These are phyloP conservation scores for Stephanodiscus minutulus DNA, from an alignment of 108 stramenopile genomes.

Conservation along the genomic window DNA sequence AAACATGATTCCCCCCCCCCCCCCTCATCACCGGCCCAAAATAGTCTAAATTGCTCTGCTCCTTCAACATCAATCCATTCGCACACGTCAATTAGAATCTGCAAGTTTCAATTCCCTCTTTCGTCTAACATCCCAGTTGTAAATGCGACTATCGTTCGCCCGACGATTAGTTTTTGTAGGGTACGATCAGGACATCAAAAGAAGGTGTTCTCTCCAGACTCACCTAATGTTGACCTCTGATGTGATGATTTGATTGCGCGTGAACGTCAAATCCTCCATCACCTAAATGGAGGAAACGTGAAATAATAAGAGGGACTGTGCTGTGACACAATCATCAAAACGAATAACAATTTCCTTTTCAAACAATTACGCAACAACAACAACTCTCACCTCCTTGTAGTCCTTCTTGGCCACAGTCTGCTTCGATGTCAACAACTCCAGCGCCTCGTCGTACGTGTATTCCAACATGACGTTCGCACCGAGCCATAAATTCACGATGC, in stretches of 20 bases:
- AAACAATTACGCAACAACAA: neutral
- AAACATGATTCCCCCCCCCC: too few relatives aligned
- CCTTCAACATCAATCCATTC: too few relatives aligned
- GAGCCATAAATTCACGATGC: constrained; percentile 96
- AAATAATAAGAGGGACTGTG: neutral
- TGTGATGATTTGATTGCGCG: constrained; percentile 95
- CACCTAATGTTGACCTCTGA: too few relatives aligned
- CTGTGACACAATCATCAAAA: neutral
- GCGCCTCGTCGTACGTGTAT: constrained; percentile 96
- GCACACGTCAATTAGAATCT: constrained; percentile 11
- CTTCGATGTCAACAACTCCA: constrained; percentile 76
- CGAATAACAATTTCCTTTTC: too few relatives aligned
- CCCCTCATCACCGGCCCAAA: too few relatives aligned
- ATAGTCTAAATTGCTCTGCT: too few relatives aligned
- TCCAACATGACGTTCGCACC: constrained; percentile 99
- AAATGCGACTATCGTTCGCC: constrained; percentile 95
- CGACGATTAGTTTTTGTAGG: too few relatives aligned
- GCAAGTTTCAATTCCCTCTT: constrained; percentile 39
- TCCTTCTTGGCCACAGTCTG: constrained; percentile 63
- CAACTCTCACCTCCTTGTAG: constrained; percentile 52
- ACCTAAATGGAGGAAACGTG: constrained; percentile 23
- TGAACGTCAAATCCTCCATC: constrained; percentile 89
- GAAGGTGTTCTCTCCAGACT: too few relatives aligned
- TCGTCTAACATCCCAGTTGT: constrained; percentile 95
- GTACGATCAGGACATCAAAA: too few relatives aligned